Conservation (phyloP, 2,329 filamentous ascomycete genomes). For the Aspergillus novoparasiticus region DNA sequence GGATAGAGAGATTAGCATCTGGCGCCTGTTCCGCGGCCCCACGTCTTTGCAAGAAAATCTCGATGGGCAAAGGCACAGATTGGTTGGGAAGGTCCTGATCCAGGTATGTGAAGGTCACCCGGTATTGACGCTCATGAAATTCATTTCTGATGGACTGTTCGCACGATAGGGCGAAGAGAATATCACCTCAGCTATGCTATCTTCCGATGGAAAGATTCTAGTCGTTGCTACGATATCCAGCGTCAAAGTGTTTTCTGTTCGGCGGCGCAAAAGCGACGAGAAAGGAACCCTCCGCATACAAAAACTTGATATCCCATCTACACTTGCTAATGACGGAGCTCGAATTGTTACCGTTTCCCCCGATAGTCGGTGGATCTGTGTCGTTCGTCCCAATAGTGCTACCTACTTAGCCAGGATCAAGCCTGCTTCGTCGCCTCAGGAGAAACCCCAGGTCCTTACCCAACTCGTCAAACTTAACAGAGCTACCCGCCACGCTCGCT, state of each 20-base stretch:
- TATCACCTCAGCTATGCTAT: conserved; percentile 75
- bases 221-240: conserved; percentile 74
- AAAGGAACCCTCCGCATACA: conserved; percentile 68
- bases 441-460: conserved; percentile 47
- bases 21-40: conserved; percentile 60
- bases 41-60: conserved; percentile 50
- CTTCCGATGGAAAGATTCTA: conserved; percentile 70
- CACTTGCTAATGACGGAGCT: conserved; percentile 65
- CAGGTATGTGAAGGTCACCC: conserved; percentile 37
- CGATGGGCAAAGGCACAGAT: conserved; percentile 40
- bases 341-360: conserved; percentile 60
- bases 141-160: conserved; percentile 13
- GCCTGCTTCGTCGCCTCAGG: conserved; percentile 42
- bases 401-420: conserved; percentile 57
- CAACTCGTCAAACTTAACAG: conserved; percentile 48
- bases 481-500: conserved; percentile 32
- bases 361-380: conserved; percentile 48
- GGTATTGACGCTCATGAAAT: conserved; percentile 42
- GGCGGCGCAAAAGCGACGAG: conserved; percentile 53
- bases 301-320: conserved; percentile 66
- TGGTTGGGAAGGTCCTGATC: conserved; percentile 68
- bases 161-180: conserved; percentile 70
- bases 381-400: conserved; percentile 62
- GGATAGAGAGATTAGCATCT: conserved; percentile 84
- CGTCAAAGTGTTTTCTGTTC: conserved; percentile 76